Evolutionary conservation across 2,329 filamentous ascomycete genomes (phyloP).

Genomic region (Orbilia brochopaga): DNA sequence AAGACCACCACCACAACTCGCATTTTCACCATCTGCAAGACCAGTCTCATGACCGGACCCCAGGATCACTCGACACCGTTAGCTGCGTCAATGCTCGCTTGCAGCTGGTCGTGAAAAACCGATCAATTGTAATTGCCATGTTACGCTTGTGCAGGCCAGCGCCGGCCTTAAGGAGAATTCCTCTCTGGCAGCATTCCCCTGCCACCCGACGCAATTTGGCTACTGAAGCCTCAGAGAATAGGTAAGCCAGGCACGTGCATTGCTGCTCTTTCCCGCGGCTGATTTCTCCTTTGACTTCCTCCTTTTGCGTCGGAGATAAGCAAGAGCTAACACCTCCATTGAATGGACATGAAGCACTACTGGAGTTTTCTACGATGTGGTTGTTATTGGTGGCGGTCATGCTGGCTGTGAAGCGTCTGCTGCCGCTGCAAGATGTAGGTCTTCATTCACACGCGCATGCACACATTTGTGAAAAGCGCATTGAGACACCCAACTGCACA

Average conservation of each 20-base stretch:
- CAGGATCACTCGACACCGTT: background rate
- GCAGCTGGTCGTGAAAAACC: background rate
- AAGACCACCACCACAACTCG: slow-evolving; percentile 22
- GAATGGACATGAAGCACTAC: slow-evolving; percentile 12
- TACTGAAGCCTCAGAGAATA: slow-evolving; percentile 37
- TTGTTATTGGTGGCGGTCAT: slow-evolving; percentile 95
- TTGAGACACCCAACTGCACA: background rate
- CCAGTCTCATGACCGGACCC: background rate
- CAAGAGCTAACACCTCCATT: slow-evolving; percentile 6
- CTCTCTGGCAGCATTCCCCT: background rate
- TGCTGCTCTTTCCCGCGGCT: background rate
- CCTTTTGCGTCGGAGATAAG: background rate
- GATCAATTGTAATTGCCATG: background rate
- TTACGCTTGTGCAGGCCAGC: slow-evolving; percentile 26
- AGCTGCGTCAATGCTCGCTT: background rate
- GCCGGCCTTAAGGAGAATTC: slow-evolving; percentile 17
- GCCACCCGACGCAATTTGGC: slow-evolving; percentile 26
- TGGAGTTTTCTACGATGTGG: slow-evolving; percentile 72
- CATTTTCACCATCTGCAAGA: background rate
- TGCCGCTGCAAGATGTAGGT: slow-evolving; percentile 73
- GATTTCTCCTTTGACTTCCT: slow-evolving; percentile 11
- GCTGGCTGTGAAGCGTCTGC: slow-evolving; percentile 93
- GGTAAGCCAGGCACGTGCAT: slow-evolving; percentile 7
- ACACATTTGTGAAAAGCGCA: background rate
- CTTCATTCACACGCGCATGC: background rate